Percentiles rank a stretch among this genome's conserved stretches.
phyloP scores from a whole-genome alignment of 2,329 filamentous ascomycete species.

The Alternaria arbusti region DNA sequence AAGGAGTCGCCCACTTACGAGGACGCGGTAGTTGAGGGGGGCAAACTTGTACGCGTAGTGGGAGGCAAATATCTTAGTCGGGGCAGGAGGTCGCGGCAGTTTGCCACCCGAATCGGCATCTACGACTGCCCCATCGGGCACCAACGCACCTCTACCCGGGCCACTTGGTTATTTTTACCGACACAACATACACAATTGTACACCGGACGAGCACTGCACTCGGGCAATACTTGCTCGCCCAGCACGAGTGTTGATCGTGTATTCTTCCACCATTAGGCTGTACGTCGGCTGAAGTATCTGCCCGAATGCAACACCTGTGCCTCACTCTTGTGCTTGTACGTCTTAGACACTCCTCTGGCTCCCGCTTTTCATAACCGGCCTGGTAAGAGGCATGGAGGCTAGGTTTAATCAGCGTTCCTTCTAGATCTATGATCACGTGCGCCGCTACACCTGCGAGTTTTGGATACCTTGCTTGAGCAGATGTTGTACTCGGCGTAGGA shows the following conservation, averaged over 20 bases:
- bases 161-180: conserved; percentile 4
- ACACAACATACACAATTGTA: neutral
- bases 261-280: neutral
- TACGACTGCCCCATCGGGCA: conserved; percentile 15
- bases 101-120: conserved; percentile 25
- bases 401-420: neutral
- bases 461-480: neutral
- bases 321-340: neutral
- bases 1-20: neutral
- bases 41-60: conserved; percentile 18
- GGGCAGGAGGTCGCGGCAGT: conserved; percentile 8
- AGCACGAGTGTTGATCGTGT: neutral
- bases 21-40: conserved; percentile 9
- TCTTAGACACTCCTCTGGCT: neutral
- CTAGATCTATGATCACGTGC: neutral
- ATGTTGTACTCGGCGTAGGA: neutral
- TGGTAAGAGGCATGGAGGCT: neutral
- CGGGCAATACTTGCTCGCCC: neutral
- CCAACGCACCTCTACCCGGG: conserved; percentile 4
- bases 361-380: neutral
- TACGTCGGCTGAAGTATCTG: conserved; percentile 1
- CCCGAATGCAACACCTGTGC: neutral
- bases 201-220: neutral
- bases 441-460: neutral
- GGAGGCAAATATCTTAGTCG: conserved; percentile 11